Evolutionary conservation across 75 land plant genomes (phyloP).

Genomic region (Sequoiadendron giganteum): DNA sequence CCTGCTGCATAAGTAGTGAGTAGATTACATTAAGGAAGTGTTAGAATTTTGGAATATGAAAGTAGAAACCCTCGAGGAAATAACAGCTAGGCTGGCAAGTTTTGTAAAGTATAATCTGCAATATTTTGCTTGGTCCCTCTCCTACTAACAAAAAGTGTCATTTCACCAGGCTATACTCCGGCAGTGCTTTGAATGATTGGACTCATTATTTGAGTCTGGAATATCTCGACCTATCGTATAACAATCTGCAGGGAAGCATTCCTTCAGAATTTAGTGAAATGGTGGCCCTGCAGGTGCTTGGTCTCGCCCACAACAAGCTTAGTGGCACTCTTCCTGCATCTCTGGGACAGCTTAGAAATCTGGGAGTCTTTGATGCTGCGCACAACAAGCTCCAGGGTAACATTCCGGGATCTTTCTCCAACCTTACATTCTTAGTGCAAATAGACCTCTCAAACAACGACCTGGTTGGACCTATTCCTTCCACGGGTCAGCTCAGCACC

Average conservation of each 20-base stretch:
- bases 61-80: not conserved
- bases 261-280: conserved; percentile 71
- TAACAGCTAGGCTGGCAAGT: not conserved
- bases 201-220: conserved; percentile 54
- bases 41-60: not conserved
- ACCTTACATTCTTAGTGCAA: conserved; percentile 69
- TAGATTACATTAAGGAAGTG: not conserved
- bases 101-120: not conserved
- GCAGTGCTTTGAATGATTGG: conserved; percentile 51
- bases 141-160: conserved; percentile 7
- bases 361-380: conserved; percentile 78
- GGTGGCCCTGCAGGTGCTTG: conserved; percentile 62
- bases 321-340: conserved; percentile 66
- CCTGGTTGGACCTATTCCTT: conserved; percentile 68
- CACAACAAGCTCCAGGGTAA: conserved; percentile 63
- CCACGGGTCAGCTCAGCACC: conserved; percentile 75
- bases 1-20: not conserved
- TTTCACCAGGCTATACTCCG: conserved; percentile 68
- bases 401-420: conserved; percentile 72
- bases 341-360: conserved; percentile 54
- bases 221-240: conserved; percentile 82
- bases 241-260: conserved; percentile 60
- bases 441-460: conserved; percentile 72
- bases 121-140: not conserved
- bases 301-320: conserved; percentile 61